Conservation (phyloP, 1,284 basidiomycete species). For the Microbotryum silenes-acaulis region DNA sequence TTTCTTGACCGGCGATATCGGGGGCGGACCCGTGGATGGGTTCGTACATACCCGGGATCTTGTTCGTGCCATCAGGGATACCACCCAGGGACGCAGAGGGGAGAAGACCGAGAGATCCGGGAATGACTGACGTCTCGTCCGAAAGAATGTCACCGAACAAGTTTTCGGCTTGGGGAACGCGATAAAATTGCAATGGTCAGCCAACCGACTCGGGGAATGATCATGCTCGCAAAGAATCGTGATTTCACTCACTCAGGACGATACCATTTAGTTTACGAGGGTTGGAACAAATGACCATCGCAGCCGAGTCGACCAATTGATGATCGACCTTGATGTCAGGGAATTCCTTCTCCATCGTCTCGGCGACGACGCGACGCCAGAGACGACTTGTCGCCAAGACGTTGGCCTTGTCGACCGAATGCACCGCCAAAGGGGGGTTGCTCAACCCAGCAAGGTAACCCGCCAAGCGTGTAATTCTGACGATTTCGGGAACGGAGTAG, state of each 20-base stretch:
- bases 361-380: slow-evolving; percentile 86
- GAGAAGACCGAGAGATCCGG: slow-evolving; percentile 89
- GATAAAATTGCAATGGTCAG: not conserved
- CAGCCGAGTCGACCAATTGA: slow-evolving; percentile 82
- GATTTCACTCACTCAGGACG: slow-evolving; percentile 52
- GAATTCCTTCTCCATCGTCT: slow-evolving; percentile 73
- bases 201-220: not conserved
- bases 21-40: slow-evolving; percentile 94
- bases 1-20: slow-evolving; percentile 88
- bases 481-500: slow-evolving; percentile 84
- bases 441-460: slow-evolving; percentile 79
- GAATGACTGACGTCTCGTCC: slow-evolving; percentile 90
- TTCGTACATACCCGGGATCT: slow-evolving; percentile 80
- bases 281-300: slow-evolving; percentile 90
- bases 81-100: slow-evolving; percentile 93
- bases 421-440: slow-evolving; percentile 78
- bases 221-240: no score
- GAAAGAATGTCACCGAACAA: slow-evolving; percentile 78
- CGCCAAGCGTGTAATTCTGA: slow-evolving; percentile 92
- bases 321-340: slow-evolving; percentile 80
- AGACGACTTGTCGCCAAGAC: slow-evolving; percentile 90
- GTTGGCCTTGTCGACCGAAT: slow-evolving; percentile 98
- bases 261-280: slow-evolving; percentile 94
- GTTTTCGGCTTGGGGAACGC: slow-evolving; percentile 57
- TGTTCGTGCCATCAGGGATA: slow-evolving; percentile 64